Evolutionary conservation across 2,329 filamentous ascomycete genomes (phyloP).

Genomic region (Penicillium sclerotiorum): DNA sequence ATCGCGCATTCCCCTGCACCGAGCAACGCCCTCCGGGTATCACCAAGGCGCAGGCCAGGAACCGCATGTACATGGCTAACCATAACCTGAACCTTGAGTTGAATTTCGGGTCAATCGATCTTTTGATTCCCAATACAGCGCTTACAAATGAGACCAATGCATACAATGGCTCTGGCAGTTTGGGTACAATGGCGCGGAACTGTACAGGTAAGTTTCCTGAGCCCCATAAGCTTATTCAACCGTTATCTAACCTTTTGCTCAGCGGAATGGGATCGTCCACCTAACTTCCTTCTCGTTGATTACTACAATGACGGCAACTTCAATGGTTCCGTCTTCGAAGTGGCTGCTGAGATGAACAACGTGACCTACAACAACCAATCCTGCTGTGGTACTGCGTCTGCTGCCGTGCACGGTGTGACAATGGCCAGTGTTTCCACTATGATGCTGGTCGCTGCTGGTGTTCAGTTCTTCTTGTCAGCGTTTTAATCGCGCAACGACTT

Average conservation of each 20-base stretch:
- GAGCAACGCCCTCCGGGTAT: constrained; percentile 75
- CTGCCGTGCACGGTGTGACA: constrained; percentile 25
- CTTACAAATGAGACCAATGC: constrained; percentile 73
- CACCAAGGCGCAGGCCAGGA: constrained; percentile 52
- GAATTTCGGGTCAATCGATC: constrained; percentile 61
- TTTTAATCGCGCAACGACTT: constrained; percentile 25
- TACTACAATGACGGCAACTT: constrained; percentile 75
- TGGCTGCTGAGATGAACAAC: constrained; percentile 70
- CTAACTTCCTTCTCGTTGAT: constrained; percentile 80
- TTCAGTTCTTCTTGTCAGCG: constrained; percentile 25
- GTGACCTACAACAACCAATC: constrained; percentile 62
- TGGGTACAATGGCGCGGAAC: constrained; percentile 65
- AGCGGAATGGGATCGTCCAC: constrained; percentile 65
- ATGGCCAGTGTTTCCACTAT: constrained; percentile 22
- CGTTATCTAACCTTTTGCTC: constrained; percentile 23
- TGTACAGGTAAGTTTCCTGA: constrained; percentile 54
- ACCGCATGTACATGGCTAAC: constrained; percentile 79
- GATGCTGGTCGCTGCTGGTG: constrained; percentile 24
- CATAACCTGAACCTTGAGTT: constrained; percentile 88
- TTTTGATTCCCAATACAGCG: constrained; percentile 73
- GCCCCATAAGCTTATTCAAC: background rate
- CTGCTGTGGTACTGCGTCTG: constrained; percentile 42
- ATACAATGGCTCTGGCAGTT: constrained; percentile 63
- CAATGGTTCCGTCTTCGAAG: constrained; percentile 75
- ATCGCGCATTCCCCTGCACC: constrained; percentile 73